Percentiles rank a stretch among this genome's conserved stretches.
Conservation (phyloP, 2,329 filamentous ascomycete species). For the Paraphaeosphaeria sporulosa region DNA sequence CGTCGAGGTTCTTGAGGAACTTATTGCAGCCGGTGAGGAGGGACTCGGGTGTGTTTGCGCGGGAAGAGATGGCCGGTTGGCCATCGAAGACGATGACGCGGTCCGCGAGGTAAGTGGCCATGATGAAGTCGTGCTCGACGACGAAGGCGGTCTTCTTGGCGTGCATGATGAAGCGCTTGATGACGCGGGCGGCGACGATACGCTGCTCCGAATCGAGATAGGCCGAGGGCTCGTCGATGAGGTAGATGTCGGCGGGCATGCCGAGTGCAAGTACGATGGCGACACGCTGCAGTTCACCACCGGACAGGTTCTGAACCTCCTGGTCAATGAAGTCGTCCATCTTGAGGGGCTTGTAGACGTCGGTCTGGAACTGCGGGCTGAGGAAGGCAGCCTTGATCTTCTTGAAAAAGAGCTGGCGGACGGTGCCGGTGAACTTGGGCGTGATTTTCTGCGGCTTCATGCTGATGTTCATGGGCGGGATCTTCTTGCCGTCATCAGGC, state of each 20-base stretch:
- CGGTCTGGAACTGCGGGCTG: constrained; percentile 97
- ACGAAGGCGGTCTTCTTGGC: constrained; percentile 99
- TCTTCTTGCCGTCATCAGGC: constrained; percentile 78
- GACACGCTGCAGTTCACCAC: constrained; percentile 99
- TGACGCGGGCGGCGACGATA: constrained; percentile 95
- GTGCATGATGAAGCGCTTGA: constrained; percentile 99
- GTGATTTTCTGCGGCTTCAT: constrained; percentile 99
- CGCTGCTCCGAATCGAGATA: constrained; percentile 99
- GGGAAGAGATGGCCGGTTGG: constrained; percentile 84
- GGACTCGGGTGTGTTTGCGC: constrained; percentile 89
- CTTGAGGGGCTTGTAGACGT: constrained; percentile 99
- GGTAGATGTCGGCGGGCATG: constrained; percentile 94
- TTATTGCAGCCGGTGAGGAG: constrained; percentile 94
- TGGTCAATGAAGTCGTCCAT: constrained; percentile 99
- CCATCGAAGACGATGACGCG: constrained; percentile 99
- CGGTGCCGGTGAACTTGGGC: constrained; percentile 95
- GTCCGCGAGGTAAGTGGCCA: constrained; percentile 84
- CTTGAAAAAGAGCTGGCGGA: constrained; percentile 99
- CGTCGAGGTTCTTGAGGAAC: constrained; percentile 95
- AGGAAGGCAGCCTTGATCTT: constrained; percentile 98
- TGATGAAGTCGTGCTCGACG: constrained; percentile 99
- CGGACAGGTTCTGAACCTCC: constrained; percentile 98
- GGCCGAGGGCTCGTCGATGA: constrained; percentile 86
- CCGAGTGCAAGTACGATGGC: constrained; percentile 97
- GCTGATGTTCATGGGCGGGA: constrained; percentile 95